Percentiles rank a stretch among this genome's conserved stretches.
These are phyloP conservation scores for Atalantia buxifolia DNA, from an alignment of 345 rosid species.

Conservation along the genomic window DNA sequence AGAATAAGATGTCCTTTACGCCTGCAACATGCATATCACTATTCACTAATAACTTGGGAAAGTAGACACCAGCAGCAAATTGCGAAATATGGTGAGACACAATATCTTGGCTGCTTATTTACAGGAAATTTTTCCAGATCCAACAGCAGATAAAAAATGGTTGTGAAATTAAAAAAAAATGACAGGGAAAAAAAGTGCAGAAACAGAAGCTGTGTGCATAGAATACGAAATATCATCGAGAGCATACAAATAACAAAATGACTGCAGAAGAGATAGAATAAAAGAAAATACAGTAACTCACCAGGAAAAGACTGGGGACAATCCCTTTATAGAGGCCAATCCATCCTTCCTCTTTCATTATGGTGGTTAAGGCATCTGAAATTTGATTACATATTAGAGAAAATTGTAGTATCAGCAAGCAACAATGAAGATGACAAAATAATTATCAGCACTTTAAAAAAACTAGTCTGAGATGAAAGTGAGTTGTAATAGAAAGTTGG, in stretches of 20 bases:
- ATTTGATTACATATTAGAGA: constrained; percentile 12
- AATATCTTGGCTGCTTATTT: background rate
- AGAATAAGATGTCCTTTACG: background rate
- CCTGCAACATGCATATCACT: background rate
- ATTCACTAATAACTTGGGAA: background rate
- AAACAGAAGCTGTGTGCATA: background rate
- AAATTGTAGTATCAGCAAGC: background rate
- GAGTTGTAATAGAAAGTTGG: background rate
- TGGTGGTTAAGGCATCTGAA: constrained; percentile 84
- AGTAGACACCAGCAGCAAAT: background rate
- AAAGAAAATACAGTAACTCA: constrained; percentile 33
- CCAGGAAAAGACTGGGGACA: constrained; percentile 76
- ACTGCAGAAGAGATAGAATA: too few species aligned
- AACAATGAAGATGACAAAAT: constrained; percentile 5
- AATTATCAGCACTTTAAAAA: background rate
- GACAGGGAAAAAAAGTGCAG: background rate
- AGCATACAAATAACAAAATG: background rate
- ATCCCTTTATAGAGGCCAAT: constrained; percentile 81
- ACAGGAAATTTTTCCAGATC: background rate
- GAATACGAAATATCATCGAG: background rate
- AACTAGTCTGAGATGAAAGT: background rate
- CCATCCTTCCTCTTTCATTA: constrained; percentile 91
- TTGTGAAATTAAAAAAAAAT: background rate
- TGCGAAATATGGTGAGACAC: background rate
- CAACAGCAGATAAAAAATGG: background rate